Conservation (phyloP, 1,284 basidiomycete genomes). For the Trametes sp. region DNA sequence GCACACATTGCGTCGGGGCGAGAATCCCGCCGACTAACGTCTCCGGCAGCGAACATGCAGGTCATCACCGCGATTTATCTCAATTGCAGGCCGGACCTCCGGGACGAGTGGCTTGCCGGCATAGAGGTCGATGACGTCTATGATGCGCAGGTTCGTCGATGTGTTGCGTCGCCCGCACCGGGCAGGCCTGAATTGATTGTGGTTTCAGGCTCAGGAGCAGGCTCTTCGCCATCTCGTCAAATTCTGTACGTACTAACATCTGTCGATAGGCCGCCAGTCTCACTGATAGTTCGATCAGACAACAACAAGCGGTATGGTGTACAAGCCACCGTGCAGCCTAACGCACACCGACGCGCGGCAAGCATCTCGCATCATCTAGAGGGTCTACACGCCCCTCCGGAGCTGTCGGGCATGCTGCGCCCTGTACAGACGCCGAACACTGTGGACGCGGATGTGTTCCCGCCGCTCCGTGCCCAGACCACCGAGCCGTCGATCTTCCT, state of each 20-base stretch:
- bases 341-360: slow-evolving; percentile 74
- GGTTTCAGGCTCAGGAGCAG: slow-evolving; percentile 87
- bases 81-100: slow-evolving; percentile 94
- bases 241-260: slow-evolving; percentile 74
- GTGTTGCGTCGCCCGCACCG: background rate
- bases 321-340: slow-evolving; percentile 61
- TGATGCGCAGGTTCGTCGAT: slow-evolving; percentile 71
- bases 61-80: slow-evolving; percentile 99
- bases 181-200: background rate
- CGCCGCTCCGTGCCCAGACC: slow-evolving; percentile 81
- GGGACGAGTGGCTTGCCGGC: slow-evolving; percentile 98
- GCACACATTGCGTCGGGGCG: slow-evolving; percentile 1
- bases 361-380: slow-evolving; percentile 84
- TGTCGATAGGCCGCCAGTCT: background rate
- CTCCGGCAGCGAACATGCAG: slow-evolving; percentile 93
- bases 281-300: slow-evolving; percentile 52
- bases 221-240: slow-evolving; percentile 95
- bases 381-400: slow-evolving; percentile 77
- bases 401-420: slow-evolving; percentile 75
- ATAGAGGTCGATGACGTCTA: slow-evolving; percentile 92
- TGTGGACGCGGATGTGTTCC: slow-evolving; percentile 83
- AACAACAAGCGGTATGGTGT: slow-evolving; percentile 84
- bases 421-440: slow-evolving; percentile 80
- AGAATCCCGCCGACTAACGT: background rate
- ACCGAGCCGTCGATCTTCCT: slow-evolving; percentile 86